Conservation (phyloP, 2,329 filamentous ascomycete genomes). For the Coniochaeta sp. region DNA sequence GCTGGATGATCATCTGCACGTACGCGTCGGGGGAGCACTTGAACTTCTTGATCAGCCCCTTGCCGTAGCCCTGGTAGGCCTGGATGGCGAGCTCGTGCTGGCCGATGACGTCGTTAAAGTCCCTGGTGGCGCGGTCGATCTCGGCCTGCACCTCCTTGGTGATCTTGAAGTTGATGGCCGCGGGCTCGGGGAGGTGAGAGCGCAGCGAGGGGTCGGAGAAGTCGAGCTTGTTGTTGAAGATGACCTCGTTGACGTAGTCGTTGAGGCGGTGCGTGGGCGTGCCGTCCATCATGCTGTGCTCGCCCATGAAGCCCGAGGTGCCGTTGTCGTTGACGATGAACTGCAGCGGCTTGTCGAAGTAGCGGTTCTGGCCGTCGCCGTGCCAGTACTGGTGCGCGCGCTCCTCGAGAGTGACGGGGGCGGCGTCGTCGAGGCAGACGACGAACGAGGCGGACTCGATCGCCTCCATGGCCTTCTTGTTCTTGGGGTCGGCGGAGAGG, state of each 20-base stretch:
- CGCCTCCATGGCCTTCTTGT: slow-evolving; percentile 68
- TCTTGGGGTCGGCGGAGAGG: slow-evolving; percentile 68
- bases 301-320: slow-evolving; percentile 93
- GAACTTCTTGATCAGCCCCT: slow-evolving; percentile 99
- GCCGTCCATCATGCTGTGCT: slow-evolving; percentile 99
- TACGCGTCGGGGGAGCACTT: slow-evolving; percentile 96
- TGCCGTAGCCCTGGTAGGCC: slow-evolving; percentile 95
- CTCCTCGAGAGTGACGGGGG: slow-evolving; percentile 89
- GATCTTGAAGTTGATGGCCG: slow-evolving; percentile 70
- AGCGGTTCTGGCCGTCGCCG: slow-evolving; percentile 89
- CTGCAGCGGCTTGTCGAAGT: slow-evolving; percentile 97
- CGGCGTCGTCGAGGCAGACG: slow-evolving; percentile 86
- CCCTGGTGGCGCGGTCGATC: slow-evolving; percentile 68
- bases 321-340: slow-evolving; percentile 99
- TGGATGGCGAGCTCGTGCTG: slow-evolving; percentile 90
- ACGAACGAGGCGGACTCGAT: slow-evolving; percentile 89
- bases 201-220: slow-evolving; percentile 73
- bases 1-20: slow-evolving; percentile 97
- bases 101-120: slow-evolving; percentile 76
- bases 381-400: slow-evolving; percentile 97
- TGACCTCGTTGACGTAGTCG: slow-evolving; percentile 86
- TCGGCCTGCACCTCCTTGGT: slow-evolving; percentile 67
- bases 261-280: slow-evolving; percentile 96
- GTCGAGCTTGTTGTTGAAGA: slow-evolving; percentile 92
- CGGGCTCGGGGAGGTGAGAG: slow-evolving; percentile 76